Percentiles rank a stretch among this genome's conserved stretches.
Evolutionary conservation across 2,329 filamentous ascomycete species (phyloP).

Genomic region (Sporothrix luriei): DNA sequence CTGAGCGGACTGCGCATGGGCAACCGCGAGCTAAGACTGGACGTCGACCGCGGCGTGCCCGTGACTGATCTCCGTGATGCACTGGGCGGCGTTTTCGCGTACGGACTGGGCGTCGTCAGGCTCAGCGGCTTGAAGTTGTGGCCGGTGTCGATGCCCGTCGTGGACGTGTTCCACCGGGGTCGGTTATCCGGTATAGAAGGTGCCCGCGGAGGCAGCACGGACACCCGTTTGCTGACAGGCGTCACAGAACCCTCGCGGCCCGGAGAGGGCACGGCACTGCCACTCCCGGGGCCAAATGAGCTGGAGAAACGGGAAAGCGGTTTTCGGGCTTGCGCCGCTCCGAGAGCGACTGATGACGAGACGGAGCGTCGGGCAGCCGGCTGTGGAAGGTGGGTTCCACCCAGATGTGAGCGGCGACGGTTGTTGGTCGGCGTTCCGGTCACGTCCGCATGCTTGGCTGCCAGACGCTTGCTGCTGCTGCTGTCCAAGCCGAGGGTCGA

Average conservation of each 20-base stretch:
- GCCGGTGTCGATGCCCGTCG: conserved; percentile 66
- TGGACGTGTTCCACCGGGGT: conserved; percentile 72
- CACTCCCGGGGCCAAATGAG: conserved; percentile 21
- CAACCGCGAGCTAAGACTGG: conserved; percentile 47
- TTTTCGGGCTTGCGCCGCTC: conserved; percentile 48
- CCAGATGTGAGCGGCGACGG: conserved; percentile 52
- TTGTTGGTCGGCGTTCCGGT: conserved; percentile 46
- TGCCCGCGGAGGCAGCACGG: conserved; percentile 35
- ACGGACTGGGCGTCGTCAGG: conserved; percentile 62
- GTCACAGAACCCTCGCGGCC: conserved; percentile 53
- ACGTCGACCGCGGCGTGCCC: conserved; percentile 41
- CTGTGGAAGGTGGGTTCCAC: conserved; percentile 51
- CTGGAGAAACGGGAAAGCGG: conserved; percentile 42
- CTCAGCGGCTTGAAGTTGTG: conserved; percentile 68
- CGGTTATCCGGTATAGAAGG: conserved; percentile 56
- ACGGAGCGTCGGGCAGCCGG: conserved; percentile 52
- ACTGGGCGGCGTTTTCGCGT: conserved; percentile 51
- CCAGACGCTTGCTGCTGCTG: conserved; percentile 46
- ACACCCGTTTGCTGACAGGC: conserved; percentile 47
- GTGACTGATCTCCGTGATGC: conserved; percentile 50
- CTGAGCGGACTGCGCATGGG: conserved; percentile 55
- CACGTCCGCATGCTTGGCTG: conserved; percentile 30
- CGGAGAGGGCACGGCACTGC: conserved; percentile 40
- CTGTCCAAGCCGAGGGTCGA: conserved; percentile 53
- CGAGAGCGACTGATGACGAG: conserved; percentile 48